Base-by-base conservation (phyloP, 2,329 filamentous ascomycete species). In the Cercospora beticola region DNA sequence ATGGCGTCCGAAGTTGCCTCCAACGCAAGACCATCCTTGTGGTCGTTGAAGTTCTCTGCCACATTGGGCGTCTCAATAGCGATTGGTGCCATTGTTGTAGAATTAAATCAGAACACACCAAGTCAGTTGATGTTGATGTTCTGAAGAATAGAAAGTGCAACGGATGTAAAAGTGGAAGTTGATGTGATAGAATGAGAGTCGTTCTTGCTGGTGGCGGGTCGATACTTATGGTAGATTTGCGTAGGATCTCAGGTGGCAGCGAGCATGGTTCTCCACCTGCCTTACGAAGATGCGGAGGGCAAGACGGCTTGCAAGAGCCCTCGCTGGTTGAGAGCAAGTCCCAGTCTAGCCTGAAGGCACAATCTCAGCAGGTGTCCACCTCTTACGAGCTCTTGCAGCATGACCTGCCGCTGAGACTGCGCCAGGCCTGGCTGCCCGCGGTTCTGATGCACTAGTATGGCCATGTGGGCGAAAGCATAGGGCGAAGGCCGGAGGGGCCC, bases 1-100 rank as follows among this genome's bases (percentile, higher is more conserved):
- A 89, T 85, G 72, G 85, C 82, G 74, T 89, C 87, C 8, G 86
- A 87, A 10, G 85, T 83, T 3, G 84, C 83, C 76, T 89, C 87
- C 31, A 88, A 83, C 21, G 86, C 86, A 36, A 84, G 82, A 56
- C 86, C 86, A 76, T 88, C 85, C 65, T 82, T 83, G 74, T 83
- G 81, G 77, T 83, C 80, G 76, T 82, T 79, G 77, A 83, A 82
- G 75, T 78, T 75, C 72, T 82, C 79, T 26, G 78, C 76, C 66
- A 81, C 73, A 73, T 81, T 81, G 64, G 82, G 81, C 60, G 76
- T 76, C 73, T 83, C 81, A 68, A 82, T 77, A 70, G 79, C 80
- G 72, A 79, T 80, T 75, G 81, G 83, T 76, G 82, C 82, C 82
- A 84, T 84, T 65, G 63, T 81, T 81, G 73, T 3, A 64, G 28